Conservation (phyloP, 192 early-diverging fungal genomes). For the Geosiphon pyriformis region DNA sequence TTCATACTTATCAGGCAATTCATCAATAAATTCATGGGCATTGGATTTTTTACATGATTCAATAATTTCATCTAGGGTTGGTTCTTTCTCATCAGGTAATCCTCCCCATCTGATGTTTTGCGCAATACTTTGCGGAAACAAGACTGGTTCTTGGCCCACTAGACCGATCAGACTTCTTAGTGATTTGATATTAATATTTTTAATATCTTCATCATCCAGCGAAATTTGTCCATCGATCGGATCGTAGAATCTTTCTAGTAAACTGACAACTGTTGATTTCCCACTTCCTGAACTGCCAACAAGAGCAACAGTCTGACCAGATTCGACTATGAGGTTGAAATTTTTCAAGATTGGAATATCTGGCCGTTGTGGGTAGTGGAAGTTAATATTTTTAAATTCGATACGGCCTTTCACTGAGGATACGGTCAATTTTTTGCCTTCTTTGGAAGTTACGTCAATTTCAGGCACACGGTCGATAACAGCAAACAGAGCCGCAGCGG, state of each 20-base stretch:
- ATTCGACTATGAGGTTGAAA: constrained; percentile 60
- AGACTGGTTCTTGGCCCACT: constrained; percentile 87
- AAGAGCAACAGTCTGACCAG: constrained; percentile 66
- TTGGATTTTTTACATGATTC: constrained; percentile 66
- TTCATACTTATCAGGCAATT: constrained; percentile 75
- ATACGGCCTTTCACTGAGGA: constrained; percentile 53
- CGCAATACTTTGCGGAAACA: constrained; percentile 72
- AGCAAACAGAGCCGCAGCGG: constrained; percentile 72
- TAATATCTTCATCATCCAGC: constrained; percentile 76
- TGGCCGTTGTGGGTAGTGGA: constrained; percentile 79
- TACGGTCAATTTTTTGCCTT: constrained; percentile 41
- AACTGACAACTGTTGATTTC: constrained; percentile 79
- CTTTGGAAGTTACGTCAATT: constrained; percentile 59
- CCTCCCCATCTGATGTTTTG: constrained; percentile 80
- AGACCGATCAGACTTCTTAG: constrained; percentile 83
- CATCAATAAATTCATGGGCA: constrained; percentile 77
- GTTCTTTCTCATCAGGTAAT: constrained; percentile 30
- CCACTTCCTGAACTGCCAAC: constrained; percentile 65
- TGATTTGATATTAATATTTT: constrained; percentile 73
- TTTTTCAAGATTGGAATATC: constrained; percentile 76
- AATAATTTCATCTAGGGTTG: constrained; percentile 65
- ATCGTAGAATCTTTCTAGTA: constrained; percentile 87
- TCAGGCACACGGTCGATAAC: constrained; percentile 74
- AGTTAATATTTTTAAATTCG: constrained; percentile 70
- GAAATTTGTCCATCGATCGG: constrained; percentile 48